Evolutionary conservation across 148 eudicot species (phyloP).

Genomic region (Rhododendron molle): DNA sequence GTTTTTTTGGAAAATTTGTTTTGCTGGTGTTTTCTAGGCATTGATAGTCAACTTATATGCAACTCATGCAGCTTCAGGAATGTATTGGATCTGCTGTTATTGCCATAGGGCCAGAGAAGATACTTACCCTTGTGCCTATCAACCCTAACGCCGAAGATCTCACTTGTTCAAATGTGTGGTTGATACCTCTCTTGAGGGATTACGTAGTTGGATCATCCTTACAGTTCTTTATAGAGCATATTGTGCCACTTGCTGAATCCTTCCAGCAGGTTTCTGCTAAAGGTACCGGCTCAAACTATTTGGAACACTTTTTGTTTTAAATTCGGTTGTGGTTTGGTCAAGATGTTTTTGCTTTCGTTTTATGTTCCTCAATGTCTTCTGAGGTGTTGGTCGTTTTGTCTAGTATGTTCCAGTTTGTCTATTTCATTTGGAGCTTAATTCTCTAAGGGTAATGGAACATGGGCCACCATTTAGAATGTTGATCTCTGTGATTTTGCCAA

Average conservation of each 20-base stretch:
- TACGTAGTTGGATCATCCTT: slow-evolving; percentile 64
- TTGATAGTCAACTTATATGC: neutral
- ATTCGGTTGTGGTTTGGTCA: neutral
- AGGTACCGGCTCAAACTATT: slow-evolving; percentile 40
- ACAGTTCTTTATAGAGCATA: slow-evolving; percentile 61
- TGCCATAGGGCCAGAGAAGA: slow-evolving; percentile 79
- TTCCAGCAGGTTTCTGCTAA: slow-evolving; percentile 44
- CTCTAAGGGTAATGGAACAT: neutral
- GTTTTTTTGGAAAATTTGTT: neutral
- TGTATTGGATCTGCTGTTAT: slow-evolving; percentile 82
- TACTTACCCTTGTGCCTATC: slow-evolving; percentile 61
- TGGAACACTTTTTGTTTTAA: neutral
- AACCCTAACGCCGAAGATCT: slow-evolving; percentile 37
- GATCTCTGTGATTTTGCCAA: neutral
- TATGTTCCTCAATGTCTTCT: neutral
- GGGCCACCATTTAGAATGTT: neutral
- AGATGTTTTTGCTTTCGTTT: neutral
- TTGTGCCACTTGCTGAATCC: slow-evolving; percentile 74
- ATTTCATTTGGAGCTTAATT: neutral
- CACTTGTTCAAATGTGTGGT: slow-evolving; percentile 74
- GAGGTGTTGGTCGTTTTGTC: neutral
- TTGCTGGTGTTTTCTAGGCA: neutral
- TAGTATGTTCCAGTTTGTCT: neutral
- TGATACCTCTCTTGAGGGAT: slow-evolving; percentile 62
- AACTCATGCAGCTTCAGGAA: slow-evolving; percentile 56